Conservation (phyloP, 1,284 basidiomycete species). For the Cryptococcus sp. region DNA sequence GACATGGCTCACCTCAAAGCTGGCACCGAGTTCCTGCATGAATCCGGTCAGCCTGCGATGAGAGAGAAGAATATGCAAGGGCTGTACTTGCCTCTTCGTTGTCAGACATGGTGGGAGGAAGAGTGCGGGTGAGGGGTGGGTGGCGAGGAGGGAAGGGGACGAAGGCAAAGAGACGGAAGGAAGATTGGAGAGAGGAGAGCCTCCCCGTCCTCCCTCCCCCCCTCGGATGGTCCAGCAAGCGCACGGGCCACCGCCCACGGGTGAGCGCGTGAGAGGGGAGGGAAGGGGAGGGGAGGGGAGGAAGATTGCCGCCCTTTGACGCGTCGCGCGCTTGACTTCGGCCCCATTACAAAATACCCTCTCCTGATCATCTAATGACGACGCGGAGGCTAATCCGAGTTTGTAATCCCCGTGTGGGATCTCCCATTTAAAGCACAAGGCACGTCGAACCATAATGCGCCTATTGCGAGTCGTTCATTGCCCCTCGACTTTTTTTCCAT, state of each 20-base stretch:
- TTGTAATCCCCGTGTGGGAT: neutral
- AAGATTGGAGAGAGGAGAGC: conserved; percentile 1
- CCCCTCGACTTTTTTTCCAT: conserved; percentile 2
- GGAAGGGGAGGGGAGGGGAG: too few relatives aligned
- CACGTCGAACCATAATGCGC: conserved; percentile 5
- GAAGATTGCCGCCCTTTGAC: too few relatives aligned
- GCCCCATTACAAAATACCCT: neutral
- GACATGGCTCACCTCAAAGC: conserved; percentile 11
- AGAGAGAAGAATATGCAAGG: neutral
- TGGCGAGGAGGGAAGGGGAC: neutral
- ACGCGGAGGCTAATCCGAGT: neutral
- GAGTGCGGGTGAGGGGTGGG: neutral
- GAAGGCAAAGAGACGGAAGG: conserved; percentile 4
- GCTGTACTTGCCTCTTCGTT: conserved; percentile 13
- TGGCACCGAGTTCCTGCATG: conserved; percentile 1
- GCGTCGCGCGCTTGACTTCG: too few relatives aligned
- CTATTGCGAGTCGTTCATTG: conserved; percentile 3
- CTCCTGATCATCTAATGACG: neutral
- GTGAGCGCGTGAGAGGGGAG: too few relatives aligned
- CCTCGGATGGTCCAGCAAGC: too few relatives aligned
- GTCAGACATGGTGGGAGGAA: conserved; percentile 12
- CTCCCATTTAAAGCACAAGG: too few relatives aligned
- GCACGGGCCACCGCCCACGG: too few relatives aligned
- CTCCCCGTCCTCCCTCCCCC: neutral
- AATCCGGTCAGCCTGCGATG: neutral